phyloP scores from a whole-genome alignment of 2,329 filamentous ascomycete species.

The Ascochyta clinopodiicola region DNA sequence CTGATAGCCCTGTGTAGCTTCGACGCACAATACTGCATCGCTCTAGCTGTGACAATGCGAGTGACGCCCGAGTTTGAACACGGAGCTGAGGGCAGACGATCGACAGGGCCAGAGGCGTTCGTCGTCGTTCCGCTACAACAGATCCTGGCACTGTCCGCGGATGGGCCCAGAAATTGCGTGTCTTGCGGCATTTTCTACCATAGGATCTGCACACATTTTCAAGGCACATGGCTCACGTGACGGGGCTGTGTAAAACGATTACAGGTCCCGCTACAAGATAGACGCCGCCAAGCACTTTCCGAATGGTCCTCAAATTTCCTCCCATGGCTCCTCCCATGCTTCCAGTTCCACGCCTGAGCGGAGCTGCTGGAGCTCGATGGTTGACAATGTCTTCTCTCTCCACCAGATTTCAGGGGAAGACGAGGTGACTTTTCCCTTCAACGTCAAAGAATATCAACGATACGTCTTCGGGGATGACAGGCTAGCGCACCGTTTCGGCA shows the following conservation, averaged over 20 bases:
- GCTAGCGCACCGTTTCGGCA: conserved; percentile 34
- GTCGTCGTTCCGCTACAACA: conserved; percentile 2
- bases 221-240: conserved; percentile 18
- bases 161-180: conserved; percentile 11
- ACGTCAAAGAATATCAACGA: conserved; percentile 31
- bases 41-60: background rate
- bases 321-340: conserved; percentile 7
- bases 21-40: background rate
- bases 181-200: conserved; percentile 16
- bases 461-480: conserved; percentile 36
- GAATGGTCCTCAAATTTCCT: conserved; percentile 26
- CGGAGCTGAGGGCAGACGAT: conserved; percentile 5
- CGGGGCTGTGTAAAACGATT: conserved; percentile 20
- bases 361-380: conserved; percentile 25
- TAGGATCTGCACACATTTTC: conserved; percentile 20
- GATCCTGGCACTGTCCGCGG: conserved; percentile 8
- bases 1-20: background rate
- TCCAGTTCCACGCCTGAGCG: conserved; percentile 12
- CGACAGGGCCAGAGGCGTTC: background rate
- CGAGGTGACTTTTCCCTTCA: conserved; percentile 26
- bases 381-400: conserved; percentile 30
- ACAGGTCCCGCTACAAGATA: conserved; percentile 15
- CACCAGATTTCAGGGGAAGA: conserved; percentile 23
- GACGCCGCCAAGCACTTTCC: conserved; percentile 20
- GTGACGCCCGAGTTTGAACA: background rate